Conservation (phyloP, 306 rosid species). For the Parietaria judaica region DNA sequence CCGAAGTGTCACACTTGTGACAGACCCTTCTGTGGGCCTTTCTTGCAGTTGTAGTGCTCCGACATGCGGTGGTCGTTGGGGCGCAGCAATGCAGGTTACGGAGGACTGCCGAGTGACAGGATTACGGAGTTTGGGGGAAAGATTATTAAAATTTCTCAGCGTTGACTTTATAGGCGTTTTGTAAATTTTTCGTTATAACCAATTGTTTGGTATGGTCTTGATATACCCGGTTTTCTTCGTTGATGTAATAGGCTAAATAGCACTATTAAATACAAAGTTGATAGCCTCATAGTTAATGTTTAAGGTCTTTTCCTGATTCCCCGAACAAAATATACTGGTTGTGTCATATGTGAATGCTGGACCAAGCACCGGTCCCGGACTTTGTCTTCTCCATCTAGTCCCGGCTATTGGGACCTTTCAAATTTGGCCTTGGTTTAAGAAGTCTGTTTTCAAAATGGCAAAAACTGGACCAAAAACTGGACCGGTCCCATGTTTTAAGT, state of each 20-base stretch:
- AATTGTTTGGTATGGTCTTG: slow-evolving; percentile 20
- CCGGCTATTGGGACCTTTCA: too few species aligned
- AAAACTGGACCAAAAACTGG: too few species aligned
- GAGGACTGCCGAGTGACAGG: slow-evolving; percentile 42
- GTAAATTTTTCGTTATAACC: slow-evolving; percentile 28
- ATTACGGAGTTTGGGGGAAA: slow-evolving; percentile 31
- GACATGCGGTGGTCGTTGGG: slow-evolving; percentile 30
- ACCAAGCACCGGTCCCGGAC: too few species aligned
- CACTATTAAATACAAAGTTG: background rate
- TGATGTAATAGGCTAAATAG: slow-evolving; percentile 7
- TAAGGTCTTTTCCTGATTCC: background rate
- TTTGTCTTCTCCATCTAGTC: too few species aligned
- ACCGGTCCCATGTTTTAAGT: too few species aligned
- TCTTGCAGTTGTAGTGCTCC: slow-evolving; percentile 37
- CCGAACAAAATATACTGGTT: too few species aligned
- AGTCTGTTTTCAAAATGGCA: too few species aligned
- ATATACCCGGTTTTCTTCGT: slow-evolving; percentile 20
- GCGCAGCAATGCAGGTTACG: slow-evolving; percentile 37
- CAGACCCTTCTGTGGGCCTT: slow-evolving; percentile 22
- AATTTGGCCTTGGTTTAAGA: too few species aligned
- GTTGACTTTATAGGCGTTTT: slow-evolving; percentile 24
- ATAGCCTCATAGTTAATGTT: background rate
- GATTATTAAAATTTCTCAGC: slow-evolving; percentile 25
- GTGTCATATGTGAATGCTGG: too few species aligned
- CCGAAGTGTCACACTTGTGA: slow-evolving; percentile 8